Conservation (phyloP, 371 early-diverging fungal genomes). For the Coemansia sp. region DNA sequence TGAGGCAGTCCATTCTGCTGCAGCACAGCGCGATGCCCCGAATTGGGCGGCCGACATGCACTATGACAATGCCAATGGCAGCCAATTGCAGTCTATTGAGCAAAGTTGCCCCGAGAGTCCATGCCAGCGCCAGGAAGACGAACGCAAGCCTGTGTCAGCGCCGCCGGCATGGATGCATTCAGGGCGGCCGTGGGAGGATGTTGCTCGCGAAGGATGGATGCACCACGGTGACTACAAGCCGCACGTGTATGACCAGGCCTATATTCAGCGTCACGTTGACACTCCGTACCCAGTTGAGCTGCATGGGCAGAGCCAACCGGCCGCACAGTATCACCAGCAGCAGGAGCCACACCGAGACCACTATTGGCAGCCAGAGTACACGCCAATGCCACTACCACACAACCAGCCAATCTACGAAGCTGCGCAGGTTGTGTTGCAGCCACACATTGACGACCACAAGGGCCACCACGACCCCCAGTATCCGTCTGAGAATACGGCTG, state of each 20-base stretch:
- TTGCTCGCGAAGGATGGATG: constrained; percentile 50
- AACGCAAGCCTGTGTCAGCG: neutral
- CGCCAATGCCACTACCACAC: constrained; percentile 16
- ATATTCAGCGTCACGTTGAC: constrained; percentile 41
- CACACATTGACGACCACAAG: constrained; percentile 8
- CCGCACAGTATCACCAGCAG: constrained; percentile 12
- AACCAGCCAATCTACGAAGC: constrained; percentile 40
- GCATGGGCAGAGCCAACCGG: constrained; percentile 18
- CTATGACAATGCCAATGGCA: neutral
- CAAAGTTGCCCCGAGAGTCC: neutral
- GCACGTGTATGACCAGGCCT: constrained; percentile 34
- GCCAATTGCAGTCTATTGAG: neutral
- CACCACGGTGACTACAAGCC: constrained; percentile 50
- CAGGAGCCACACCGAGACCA: constrained; percentile 10
- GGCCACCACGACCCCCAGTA: constrained; percentile 9
- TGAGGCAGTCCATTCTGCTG: neutral
- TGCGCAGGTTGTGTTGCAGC: constrained; percentile 42
- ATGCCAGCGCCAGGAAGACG: neutral
- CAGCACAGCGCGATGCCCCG: neutral
- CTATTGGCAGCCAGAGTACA: constrained; percentile 16
- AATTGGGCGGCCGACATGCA: neutral
- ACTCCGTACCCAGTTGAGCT: constrained; percentile 9
- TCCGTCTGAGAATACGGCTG: constrained; percentile 4
- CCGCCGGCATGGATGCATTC: constrained; percentile 44
- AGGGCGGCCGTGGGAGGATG: constrained; percentile 50